A percentile compares a stretch with the other conserved stretches of the same genome.
These are phyloP conservation scores for Vigna hirtella DNA, from an alignment of 306 rosid genomes.

Conservation along the genomic window DNA sequence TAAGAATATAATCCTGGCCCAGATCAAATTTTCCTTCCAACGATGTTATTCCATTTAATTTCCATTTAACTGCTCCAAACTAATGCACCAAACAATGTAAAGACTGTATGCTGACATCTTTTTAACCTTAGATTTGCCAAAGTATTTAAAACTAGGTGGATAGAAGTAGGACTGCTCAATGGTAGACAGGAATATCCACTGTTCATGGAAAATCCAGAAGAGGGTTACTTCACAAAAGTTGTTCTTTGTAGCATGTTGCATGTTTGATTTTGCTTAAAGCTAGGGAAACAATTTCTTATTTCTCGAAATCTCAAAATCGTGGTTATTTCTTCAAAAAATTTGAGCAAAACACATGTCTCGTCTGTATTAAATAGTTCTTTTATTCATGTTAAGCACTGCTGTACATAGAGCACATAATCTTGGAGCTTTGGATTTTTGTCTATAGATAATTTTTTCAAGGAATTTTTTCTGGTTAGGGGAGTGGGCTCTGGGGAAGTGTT, in stretches of 20 bases:
- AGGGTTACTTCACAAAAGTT: background rate
- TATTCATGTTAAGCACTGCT: background rate
- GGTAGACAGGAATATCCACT: background rate
- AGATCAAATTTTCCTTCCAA: background rate
- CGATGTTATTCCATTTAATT: background rate
- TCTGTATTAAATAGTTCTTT: background rate
- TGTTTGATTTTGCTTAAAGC: background rate
- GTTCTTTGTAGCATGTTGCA: background rate
- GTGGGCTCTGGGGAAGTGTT: background rate
- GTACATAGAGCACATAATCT: background rate
- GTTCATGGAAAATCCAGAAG: background rate
- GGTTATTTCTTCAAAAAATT: too few species aligned
- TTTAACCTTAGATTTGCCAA: background rate
- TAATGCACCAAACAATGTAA: too few species aligned
- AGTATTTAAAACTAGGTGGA: background rate
- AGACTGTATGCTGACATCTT: background rate
- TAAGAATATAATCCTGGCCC: background rate
- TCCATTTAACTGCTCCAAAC: background rate
- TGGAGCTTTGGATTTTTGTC: background rate
- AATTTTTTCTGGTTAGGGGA: background rate
- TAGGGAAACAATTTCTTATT: background rate
- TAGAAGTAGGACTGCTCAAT: slow-evolving; percentile 5
- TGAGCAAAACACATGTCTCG: background rate
- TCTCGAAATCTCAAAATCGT: background rate
- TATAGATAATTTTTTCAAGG: background rate